Evolutionary conservation across 1,139 yeast species (phyloP).

Genomic region (Zygosaccharomyces sapae): DNA sequence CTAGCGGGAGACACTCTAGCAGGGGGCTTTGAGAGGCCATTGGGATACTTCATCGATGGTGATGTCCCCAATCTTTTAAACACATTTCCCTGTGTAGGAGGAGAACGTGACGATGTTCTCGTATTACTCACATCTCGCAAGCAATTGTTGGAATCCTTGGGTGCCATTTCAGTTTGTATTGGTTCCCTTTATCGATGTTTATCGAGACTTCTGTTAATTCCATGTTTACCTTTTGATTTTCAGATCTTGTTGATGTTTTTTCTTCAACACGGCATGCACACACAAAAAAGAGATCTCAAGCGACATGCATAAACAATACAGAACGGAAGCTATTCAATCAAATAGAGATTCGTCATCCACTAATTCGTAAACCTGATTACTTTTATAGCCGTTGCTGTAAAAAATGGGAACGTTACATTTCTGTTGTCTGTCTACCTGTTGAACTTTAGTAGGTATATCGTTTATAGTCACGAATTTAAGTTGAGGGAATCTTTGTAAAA

Average conservation of each 20-base stretch:
- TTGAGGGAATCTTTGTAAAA: conserved; percentile 24
- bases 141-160: conserved; percentile 5
- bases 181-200: not conserved
- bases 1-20: conserved; percentile 24
- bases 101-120: conserved; percentile 5
- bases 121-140: conserved; percentile 14
- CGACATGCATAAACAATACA: not conserved
- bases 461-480: conserved; percentile 27
- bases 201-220: not conserved
- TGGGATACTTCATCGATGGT: conserved; percentile 21
- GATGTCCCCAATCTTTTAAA: conserved; percentile 28
- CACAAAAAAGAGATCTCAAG: not conserved
- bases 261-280: conserved; percentile 3
- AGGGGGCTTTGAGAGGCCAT: conserved; percentile 25
- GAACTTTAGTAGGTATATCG: conserved; percentile 30
- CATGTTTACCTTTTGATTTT: not conserved
- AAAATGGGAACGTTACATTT: conserved; percentile 30
- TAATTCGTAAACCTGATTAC: conserved; percentile 31
- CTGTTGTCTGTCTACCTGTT: conserved; percentile 29
- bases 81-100: conserved; percentile 16
- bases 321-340: conserved; percentile 10
- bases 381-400: conserved; percentile 21
- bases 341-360: conserved; percentile 31
- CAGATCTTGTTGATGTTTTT: not conserved
- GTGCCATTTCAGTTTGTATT: conserved; percentile 4